These are phyloP conservation scores for Sphaerulina vaccinii DNA, from an alignment of 2,329 filamentous ascomycete genomes.

Conservation along the genomic window DNA sequence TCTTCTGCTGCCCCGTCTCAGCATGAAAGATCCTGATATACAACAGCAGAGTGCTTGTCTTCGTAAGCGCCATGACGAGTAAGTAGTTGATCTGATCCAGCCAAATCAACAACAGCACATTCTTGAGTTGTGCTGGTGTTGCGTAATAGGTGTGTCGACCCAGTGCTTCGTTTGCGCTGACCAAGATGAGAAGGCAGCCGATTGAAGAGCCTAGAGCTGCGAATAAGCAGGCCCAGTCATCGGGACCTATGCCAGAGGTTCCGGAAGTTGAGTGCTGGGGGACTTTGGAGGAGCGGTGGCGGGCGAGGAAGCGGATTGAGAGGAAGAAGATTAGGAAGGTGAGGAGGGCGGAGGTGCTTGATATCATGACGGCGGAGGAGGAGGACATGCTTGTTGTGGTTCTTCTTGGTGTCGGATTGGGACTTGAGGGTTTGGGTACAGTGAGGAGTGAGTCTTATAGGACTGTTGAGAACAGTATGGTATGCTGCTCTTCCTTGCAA, in stretches of 20 bases:
- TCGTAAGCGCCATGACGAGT: constrained; percentile 7
- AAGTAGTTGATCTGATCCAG: constrained; percentile 13
- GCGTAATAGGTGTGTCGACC: constrained; percentile 1
- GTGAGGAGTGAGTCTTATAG: background rate
- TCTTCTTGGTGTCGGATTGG: background rate
- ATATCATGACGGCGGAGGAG: constrained; percentile 5
- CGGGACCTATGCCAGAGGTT: constrained; percentile 1
- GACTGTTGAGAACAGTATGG: background rate
- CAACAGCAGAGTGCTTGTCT: constrained; percentile 5
- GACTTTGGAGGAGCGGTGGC: background rate
- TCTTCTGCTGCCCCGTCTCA: background rate
- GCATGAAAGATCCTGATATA: constrained; percentile 8
- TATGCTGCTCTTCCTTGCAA: background rate
- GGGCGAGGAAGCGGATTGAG: constrained; percentile 6
- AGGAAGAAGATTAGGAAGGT: constrained; percentile 7
- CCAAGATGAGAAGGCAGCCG: constrained; percentile 9
- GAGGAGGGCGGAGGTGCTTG: constrained; percentile 7
- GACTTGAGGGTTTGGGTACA: background rate
- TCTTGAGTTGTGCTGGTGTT: background rate
- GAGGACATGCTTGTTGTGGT: constrained; percentile 1
- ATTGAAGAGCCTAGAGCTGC: constrained; percentile 4
- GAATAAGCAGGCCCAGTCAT: background rate
- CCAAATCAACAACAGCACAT: constrained; percentile 4
- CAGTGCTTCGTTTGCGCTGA: constrained; percentile 5
- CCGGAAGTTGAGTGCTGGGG: background rate